Conservation (phyloP, 257 asterid genomes). For the Gardenia jasminoides region DNA sequence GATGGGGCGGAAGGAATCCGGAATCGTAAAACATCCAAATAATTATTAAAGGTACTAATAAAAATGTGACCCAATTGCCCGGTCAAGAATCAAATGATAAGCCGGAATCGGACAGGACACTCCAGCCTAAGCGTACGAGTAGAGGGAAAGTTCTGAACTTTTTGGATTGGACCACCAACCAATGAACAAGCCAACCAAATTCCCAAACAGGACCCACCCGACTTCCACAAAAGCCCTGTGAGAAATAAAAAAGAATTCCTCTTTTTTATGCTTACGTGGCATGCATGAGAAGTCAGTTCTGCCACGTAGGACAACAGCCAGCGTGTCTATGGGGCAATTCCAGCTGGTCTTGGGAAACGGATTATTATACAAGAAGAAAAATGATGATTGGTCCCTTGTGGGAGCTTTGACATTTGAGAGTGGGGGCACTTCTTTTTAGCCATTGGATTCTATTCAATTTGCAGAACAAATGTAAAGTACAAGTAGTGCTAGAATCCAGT, state of each 20-base stretch:
- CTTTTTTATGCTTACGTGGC: conserved; percentile 36
- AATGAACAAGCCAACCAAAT: not conserved
- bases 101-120: not conserved
- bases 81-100: not conserved
- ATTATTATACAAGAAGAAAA: not conserved
- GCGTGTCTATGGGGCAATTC: conserved; percentile 34
- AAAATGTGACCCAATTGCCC: too few relatives aligned
- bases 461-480: too few relatives aligned
- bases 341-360: conserved; percentile 40
- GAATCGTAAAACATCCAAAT: too few relatives aligned
- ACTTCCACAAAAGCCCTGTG: not conserved
- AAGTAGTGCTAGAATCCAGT: too few relatives aligned
- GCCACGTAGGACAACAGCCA: conserved; percentile 55
- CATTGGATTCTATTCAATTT: too few relatives aligned
- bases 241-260: not conserved
- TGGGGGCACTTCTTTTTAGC: not conserved
- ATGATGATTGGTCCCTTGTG: not conserved
- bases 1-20: too few relatives aligned
- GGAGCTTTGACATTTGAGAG: too few relatives aligned
- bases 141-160: not conserved
- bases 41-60: too few relatives aligned
- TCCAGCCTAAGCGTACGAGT: not conserved
- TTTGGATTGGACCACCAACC: not conserved
- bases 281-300: conserved; percentile 37
- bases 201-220: not conserved